Conservation (phyloP, 73 alveolate genomes). For the Uronychia setigera region DNA sequence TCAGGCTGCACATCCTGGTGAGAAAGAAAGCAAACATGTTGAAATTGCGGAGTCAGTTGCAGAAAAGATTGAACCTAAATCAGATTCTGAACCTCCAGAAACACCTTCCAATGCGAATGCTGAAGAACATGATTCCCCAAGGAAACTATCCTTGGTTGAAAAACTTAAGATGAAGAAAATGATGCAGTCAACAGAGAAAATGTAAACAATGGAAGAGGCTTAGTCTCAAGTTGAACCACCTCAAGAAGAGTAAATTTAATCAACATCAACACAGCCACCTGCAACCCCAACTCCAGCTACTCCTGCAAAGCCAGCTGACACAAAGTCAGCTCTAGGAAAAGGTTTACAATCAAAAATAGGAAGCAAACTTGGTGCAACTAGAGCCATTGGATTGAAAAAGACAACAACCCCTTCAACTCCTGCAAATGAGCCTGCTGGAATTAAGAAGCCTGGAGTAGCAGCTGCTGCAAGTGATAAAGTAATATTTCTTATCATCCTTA, state of each 20-base stretch:
- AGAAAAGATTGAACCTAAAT: not conserved
- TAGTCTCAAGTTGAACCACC: slow-evolving; percentile 14
- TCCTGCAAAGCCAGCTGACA: too few relatives aligned
- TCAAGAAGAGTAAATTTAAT: not conserved
- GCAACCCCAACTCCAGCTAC: too few relatives aligned
- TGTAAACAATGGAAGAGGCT: not conserved
- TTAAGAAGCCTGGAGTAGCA: slow-evolving; percentile 26
- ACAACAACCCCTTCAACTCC: slow-evolving; percentile 16
- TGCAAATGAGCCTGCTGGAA: slow-evolving; percentile 10
- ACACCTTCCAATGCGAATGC: not conserved
- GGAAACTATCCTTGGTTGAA: not conserved
- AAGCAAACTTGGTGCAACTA: not conserved
- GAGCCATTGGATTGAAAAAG: slow-evolving; percentile 6
- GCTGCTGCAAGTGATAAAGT: slow-evolving; percentile 21
- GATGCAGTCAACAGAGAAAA: not conserved
- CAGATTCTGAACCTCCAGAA: not conserved
- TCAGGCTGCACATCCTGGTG: not conserved
- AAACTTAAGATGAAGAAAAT: not conserved
- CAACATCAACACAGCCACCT: not conserved
- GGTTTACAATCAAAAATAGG: not conserved
- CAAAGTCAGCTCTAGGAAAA: slow-evolving; percentile 3
- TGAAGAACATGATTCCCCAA: not conserved
- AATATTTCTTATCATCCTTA: not conserved
- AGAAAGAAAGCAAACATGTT: not conserved
- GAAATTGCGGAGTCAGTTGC: not conserved